Evolutionary conservation across 257 asterid species (phyloP).

Genomic region (Osmanthus fragrans): DNA sequence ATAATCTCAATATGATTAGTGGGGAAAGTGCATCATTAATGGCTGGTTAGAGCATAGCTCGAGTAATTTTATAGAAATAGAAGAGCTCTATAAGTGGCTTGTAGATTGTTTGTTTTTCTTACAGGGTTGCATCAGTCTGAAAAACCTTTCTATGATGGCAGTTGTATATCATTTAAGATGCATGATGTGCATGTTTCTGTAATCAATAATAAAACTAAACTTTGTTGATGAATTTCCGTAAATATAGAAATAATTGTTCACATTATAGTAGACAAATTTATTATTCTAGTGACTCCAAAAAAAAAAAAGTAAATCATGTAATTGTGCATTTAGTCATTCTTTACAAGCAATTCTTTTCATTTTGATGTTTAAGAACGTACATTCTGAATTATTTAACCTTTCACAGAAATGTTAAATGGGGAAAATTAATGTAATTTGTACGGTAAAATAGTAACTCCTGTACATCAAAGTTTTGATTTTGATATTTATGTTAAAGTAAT

Average conservation of each 20-base stretch:
- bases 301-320: neutral
- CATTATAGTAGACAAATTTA: too few species aligned
- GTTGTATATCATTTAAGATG: neutral
- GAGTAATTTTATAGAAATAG: too few species aligned
- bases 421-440: neutral
- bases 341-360: neutral
- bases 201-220: neutral
- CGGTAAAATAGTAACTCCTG: neutral
- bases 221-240: neutral
- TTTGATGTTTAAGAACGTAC: neutral
- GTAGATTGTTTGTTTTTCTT: too few species aligned
- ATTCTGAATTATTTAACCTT: neutral
- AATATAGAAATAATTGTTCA: neutral
- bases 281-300: neutral
- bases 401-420: conserved; percentile 7
- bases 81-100: too few species aligned
- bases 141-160: neutral
- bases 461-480: neutral
- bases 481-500: conserved; percentile 4
- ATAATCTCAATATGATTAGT: too few species aligned
- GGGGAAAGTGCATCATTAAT: too few species aligned
- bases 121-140: neutral
- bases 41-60: too few species aligned
- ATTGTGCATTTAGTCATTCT: neutral
- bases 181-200: neutral